Evolutionary conservation across 2,329 filamentous ascomycete species (phyloP), one percentile per base, ranked within the genome.

Genomic region (Aspergillus sp.): DNA sequence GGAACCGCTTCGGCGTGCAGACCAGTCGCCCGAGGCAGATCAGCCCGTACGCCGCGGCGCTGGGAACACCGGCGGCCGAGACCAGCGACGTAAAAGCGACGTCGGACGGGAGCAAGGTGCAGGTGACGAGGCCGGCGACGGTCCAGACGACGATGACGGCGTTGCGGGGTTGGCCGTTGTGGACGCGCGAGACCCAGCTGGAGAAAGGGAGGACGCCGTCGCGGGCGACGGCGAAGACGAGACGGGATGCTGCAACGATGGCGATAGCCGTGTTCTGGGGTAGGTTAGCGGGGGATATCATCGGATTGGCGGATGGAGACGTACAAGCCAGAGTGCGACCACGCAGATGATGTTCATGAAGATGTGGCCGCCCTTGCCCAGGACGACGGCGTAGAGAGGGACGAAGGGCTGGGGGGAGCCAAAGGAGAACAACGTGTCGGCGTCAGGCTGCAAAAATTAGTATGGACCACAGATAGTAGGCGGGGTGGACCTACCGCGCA

Each of bases 171-270:
- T 84, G 82, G 47, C 82, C 82, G 20, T 76, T 71, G 8, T 75
- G 66, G 2, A 85, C 81, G 16, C 73, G 66, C 3, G 81, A 78
- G 41, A 84, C 82, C 79, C 82, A 83, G 32, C 73, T 61, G 1
- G 81, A 83, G 66, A 79, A 83, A 0, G 82, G 82, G 2, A 85
- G 71, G 17, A 85, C 80, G 33, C 82, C 81, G 60, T 85, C 82
- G 43, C 82, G 76, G 24, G 82, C 82, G 3, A 85, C 82, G 40
- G 82, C 82, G 63, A 83, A 85, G 57, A 85, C 81, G 2, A 84
- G 73, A n/a, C 82, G 77, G 3, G 82, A 84, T 13, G 80, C 79
- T 7, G 82, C 82, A 11, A 83, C 75, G 42, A 83, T 78, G 17
- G 81, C 80, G 51, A 84, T 81, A 0, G 81, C 81, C 1, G 81